Evolutionary conservation across 495 filamentous ascomycete species (phyloP).

Genomic region (Penicillium malachiteum): DNA sequence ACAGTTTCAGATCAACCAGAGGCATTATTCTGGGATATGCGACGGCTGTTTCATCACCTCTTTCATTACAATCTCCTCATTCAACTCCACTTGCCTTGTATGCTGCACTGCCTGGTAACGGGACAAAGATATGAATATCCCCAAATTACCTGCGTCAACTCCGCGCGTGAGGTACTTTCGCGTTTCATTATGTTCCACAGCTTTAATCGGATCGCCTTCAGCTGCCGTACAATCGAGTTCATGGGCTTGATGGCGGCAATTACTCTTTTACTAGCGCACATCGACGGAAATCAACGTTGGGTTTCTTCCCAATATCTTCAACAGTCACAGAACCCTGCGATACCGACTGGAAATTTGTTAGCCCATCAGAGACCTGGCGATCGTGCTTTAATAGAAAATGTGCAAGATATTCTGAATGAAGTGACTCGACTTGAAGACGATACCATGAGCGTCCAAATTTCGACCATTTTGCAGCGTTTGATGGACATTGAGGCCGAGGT

Average conservation of each 20-base stretch:
- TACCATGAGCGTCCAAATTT: conserved; percentile 1
- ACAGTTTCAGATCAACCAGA: conserved; percentile 2
- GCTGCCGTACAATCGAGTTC: conserved; percentile 50
- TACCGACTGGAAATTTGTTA: background rate
- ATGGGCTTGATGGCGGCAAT: conserved; percentile 49
- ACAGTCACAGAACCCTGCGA: background rate
- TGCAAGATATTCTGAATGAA: conserved; percentile 1
- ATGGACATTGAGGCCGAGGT: conserved; percentile 6
- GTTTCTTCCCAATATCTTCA: background rate
- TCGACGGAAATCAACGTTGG: conserved; percentile 23
- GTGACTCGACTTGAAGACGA: background rate
- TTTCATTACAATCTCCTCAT: conserved; percentile 39
- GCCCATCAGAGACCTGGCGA: conserved; percentile 1
- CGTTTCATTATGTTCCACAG: conserved; percentile 40
- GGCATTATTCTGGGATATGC: conserved; percentile 21
- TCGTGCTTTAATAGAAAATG: conserved; percentile 3
- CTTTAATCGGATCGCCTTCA: conserved; percentile 25
- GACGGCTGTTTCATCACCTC: conserved; percentile 35
- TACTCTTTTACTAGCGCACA: conserved; percentile 22
- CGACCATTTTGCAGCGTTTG: conserved; percentile 1
- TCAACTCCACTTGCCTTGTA: conserved; percentile 30
- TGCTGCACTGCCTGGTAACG: conserved; percentile 12
- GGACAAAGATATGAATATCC: conserved; percentile 28
- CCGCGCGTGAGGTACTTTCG: conserved; percentile 43
- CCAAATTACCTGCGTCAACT: conserved; percentile 40